Conservation (phyloP, 495 filamentous ascomycete species). For the Daldinia grandis region DNA sequence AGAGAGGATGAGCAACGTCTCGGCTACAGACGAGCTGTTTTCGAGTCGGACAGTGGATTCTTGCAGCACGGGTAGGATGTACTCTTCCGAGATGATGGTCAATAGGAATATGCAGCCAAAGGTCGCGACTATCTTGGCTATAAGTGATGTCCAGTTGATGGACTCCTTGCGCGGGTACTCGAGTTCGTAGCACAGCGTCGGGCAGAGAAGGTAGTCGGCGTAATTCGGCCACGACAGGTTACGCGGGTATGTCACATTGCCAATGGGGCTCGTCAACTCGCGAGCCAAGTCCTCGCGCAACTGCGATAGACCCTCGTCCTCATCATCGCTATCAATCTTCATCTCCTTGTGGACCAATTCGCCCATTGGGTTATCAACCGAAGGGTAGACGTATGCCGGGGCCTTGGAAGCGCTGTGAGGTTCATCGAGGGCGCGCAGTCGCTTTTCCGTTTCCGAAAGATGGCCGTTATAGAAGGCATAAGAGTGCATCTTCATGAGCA, state of each 20-base stretch:
- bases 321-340: slow-evolving; percentile 43
- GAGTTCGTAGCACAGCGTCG: slow-evolving; percentile 96
- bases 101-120: slow-evolving; percentile 97
- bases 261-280: slow-evolving; percentile 88
- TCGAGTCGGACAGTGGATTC: slow-evolving; percentile 77
- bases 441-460: slow-evolving; percentile 83
- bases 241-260: slow-evolving; percentile 86
- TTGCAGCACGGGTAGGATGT: slow-evolving; percentile 87
- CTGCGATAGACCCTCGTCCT: slow-evolving; percentile 63
- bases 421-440: slow-evolving; percentile 80
- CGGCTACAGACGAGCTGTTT: slow-evolving; percentile 61
- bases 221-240: slow-evolving; percentile 88
- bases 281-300: slow-evolving; percentile 88
- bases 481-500: slow-evolving; percentile 99
- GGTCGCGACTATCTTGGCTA: slow-evolving; percentile 85
- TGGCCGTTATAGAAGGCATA: slow-evolving; percentile 99
- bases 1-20: slow-evolving; percentile 79
- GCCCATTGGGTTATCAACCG: slow-evolving; percentile 63
- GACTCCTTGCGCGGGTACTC: slow-evolving; percentile 86
- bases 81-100: slow-evolving; percentile 91
- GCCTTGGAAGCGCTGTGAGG: slow-evolving; percentile 72
- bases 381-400: slow-evolving; percentile 80
- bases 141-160: slow-evolving; percentile 82
- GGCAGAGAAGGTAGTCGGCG: slow-evolving; percentile 87
- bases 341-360: slow-evolving; percentile 42